phyloP scores from a whole-genome alignment of 2,329 filamentous ascomycete species.

The Sclerotinia sclerotiorum region DNA sequence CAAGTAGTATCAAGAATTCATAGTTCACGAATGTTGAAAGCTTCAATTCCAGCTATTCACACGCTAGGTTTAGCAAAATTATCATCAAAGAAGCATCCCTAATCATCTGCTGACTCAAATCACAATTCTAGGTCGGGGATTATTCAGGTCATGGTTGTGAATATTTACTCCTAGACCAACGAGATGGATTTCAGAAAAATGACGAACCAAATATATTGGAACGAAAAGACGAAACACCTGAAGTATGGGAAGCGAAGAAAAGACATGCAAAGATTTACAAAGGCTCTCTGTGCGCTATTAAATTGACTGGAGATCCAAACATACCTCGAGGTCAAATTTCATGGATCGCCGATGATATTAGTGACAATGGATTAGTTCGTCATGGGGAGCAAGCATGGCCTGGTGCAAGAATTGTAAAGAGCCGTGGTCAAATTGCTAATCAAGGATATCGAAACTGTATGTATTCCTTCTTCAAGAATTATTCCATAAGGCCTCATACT shows the following conservation, averaged over 20 bases:
- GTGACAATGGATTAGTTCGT: slow-evolving; percentile 61
- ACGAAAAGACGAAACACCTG: slow-evolving; percentile 46
- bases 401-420: slow-evolving; percentile 72
- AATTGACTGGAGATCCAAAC: slow-evolving; percentile 88
- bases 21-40: neutral
- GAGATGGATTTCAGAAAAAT: slow-evolving; percentile 50
- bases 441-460: slow-evolving; percentile 70
- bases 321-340: slow-evolving; percentile 83
- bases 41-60: neutral
- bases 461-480: slow-evolving; percentile 39
- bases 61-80: neutral
- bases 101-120: slow-evolving; percentile 6
- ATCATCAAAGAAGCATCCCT: neutral
- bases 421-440: slow-evolving; percentile 74
- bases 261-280: slow-evolving; percentile 53
- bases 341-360: slow-evolving; percentile 78
- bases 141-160: slow-evolving; percentile 87
- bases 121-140: slow-evolving; percentile 57
- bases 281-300: slow-evolving; percentile 78
- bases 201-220: slow-evolving; percentile 46
- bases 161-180: slow-evolving; percentile 80
- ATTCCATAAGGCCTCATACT: slow-evolving; percentile 9
- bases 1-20: neutral
- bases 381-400: slow-evolving; percentile 67
- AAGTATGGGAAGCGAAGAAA: slow-evolving; percentile 49